Evolutionary conservation across 2,329 filamentous ascomycete genomes (phyloP).

Genomic region (Mollisia scopiformis): DNA sequence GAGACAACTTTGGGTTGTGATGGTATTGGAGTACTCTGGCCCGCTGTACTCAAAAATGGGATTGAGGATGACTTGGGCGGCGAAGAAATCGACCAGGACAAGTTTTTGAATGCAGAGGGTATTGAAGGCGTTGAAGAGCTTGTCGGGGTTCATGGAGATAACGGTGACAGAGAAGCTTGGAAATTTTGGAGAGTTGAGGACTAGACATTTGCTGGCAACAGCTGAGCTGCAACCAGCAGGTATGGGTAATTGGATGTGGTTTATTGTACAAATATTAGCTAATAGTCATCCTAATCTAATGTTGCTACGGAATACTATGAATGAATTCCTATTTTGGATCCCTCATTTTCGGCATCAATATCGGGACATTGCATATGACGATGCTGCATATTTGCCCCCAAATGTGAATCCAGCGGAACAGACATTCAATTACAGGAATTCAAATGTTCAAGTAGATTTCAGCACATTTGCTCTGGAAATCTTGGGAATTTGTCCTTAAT

Average conservation of each 20-base stretch:
- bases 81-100: conserved; percentile 91
- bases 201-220: conserved; percentile 29
- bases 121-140: conserved; percentile 84
- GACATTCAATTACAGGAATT: too few relatives aligned
- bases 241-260: neutral
- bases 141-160: conserved; percentile 75
- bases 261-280: conserved; percentile 19
- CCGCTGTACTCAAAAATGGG: conserved; percentile 85
- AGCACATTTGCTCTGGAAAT: too few relatives aligned
- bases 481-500: conserved; percentile 13
- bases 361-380: too few relatives aligned
- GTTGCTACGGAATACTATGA: neutral
- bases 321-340: neutral
- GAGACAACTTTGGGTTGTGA: conserved; percentile 90
- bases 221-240: conserved; percentile 4
- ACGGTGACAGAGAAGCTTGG: conserved; percentile 76
- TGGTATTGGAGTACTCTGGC: conserved; percentile 92
- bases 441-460: too few relatives aligned
- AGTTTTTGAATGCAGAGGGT: conserved; percentile 82
- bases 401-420: too few relatives aligned
- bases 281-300: conserved; percentile 5
- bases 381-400: too few relatives aligned
- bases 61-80: conserved; percentile 78
- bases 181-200: conserved; percentile 78
- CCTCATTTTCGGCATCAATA: too few relatives aligned